These are phyloP conservation scores for Neurospora intermedia DNA, from an alignment of 495 filamentous ascomycete species.

Conservation along the genomic window DNA sequence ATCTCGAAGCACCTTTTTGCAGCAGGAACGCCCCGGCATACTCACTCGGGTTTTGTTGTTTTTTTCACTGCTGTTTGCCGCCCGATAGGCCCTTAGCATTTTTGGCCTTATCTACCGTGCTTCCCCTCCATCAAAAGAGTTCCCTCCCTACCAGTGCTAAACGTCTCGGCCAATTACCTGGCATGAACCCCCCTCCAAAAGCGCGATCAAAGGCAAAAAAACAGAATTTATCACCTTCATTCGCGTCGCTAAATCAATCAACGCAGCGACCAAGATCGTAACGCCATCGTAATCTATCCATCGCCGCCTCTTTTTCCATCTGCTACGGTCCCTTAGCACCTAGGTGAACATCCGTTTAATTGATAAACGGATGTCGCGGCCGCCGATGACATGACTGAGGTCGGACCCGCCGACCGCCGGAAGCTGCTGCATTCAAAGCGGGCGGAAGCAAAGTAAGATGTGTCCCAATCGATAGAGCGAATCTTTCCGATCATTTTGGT, in stretches of 20 bases:
- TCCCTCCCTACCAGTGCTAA: not conserved
- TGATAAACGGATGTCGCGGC: constrained; percentile 48
- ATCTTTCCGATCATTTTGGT: constrained; percentile 36
- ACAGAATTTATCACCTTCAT: constrained; percentile 23
- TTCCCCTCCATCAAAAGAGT: not conserved
- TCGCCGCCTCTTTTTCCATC: constrained; percentile 25
- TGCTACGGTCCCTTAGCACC: constrained; percentile 18
- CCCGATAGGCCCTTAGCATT: constrained; percentile 18
- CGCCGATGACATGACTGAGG: constrained; percentile 48
- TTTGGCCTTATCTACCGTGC: constrained; percentile 6
- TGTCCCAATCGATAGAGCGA: constrained; percentile 29
- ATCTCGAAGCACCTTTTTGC: constrained; percentile 4
- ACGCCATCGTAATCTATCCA: constrained; percentile 61
- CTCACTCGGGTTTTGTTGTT: not conserved
- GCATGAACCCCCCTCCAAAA: not conserved
- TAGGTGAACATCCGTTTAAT: constrained; percentile 37
- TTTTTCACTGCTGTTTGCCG: constrained; percentile 9
- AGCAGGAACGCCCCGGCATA: not conserved
- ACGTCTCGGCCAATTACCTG: not conserved
- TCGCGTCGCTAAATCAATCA: constrained; percentile 17
- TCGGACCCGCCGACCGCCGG: constrained; percentile 43
- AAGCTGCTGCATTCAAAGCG: constrained; percentile 44
- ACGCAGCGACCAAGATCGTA: constrained; percentile 37
- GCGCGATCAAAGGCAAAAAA: constrained; percentile 6
- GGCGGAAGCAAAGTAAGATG: constrained; percentile 38